Evolutionary conservation across 2,329 filamentous ascomycete genomes (phyloP).

Genomic region (Dactylellina parvicollis): DNA sequence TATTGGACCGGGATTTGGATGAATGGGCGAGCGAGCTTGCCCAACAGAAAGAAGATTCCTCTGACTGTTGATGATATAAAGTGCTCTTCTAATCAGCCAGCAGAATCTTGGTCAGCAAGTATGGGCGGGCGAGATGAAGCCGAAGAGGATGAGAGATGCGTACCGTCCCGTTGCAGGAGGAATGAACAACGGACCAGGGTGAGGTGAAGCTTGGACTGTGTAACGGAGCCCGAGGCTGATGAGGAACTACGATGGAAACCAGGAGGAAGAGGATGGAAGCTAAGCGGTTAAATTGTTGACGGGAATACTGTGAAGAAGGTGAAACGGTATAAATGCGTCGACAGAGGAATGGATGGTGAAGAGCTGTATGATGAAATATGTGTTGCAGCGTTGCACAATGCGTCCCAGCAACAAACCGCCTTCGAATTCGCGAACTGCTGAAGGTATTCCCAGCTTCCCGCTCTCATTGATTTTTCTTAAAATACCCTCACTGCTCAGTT

Average conservation of each 20-base stretch:
- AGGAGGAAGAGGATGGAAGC: constrained; percentile 1
- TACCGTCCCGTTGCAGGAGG: background rate
- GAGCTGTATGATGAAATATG: constrained; percentile 30
- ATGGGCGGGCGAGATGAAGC: background rate
- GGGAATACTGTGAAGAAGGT: background rate
- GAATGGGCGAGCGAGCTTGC: too few relatives aligned
- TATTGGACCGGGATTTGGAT: too few relatives aligned
- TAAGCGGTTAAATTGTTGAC: background rate
- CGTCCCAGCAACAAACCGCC: constrained; percentile 7
- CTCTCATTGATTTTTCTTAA: constrained; percentile 16
- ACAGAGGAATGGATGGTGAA: constrained; percentile 8
- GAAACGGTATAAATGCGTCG: constrained; percentile 6
- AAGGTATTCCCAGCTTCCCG: constrained; percentile 7
- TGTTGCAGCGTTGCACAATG: constrained; percentile 23
- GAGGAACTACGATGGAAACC: background rate
- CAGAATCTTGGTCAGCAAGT: background rate
- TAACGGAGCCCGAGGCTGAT: background rate
- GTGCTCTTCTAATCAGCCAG: background rate
- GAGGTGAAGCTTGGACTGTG: background rate
- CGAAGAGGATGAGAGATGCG: background rate
- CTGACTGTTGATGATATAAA: too few relatives aligned
- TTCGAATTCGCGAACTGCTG: background rate
- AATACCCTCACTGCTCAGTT: constrained; percentile 1
- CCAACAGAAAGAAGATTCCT: too few relatives aligned
- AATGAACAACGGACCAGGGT: background rate